Conservation (phyloP, 73 alveolate species). For the Paramecium caudatum region DNA sequence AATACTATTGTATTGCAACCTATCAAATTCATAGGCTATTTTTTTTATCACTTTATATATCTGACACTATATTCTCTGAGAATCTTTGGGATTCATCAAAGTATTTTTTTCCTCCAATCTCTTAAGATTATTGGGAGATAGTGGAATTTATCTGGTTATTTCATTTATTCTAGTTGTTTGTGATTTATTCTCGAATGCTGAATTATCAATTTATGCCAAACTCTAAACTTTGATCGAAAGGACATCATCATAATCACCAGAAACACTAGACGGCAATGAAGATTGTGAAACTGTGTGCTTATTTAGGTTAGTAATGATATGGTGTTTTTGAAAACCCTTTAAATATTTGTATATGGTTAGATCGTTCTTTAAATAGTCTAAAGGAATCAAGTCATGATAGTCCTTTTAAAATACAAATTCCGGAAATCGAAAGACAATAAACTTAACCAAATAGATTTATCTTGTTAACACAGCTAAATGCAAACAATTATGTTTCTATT, state of each 20-base stretch:
- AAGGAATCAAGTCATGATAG: constrained; percentile 7
- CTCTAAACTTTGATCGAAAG: constrained; percentile 10
- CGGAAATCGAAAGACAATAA: background rate
- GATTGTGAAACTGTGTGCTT: background rate
- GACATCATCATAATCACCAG: constrained; percentile 25
- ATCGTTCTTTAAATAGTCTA: constrained; percentile 62
- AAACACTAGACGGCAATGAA: too few relatives aligned
- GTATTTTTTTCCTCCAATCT: constrained; percentile 35
- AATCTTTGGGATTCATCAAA: constrained; percentile 10
- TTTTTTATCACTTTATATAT: constrained; percentile 39
- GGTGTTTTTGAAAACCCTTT: constrained; percentile 39
- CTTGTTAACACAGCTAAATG: constrained; percentile 57
- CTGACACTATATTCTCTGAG: background rate
- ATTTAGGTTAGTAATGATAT: background rate
- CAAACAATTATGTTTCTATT: constrained; percentile 25
- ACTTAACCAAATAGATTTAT: background rate
- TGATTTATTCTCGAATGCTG: background rate
- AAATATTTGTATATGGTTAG: constrained; percentile 43
- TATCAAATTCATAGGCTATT: constrained; percentile 60
- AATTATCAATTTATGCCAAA: background rate
- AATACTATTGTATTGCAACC: background rate
- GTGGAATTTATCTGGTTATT: constrained; percentile 53
- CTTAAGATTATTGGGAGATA: constrained; percentile 65
- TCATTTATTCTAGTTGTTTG: constrained; percentile 28
- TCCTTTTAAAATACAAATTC: constrained; percentile 34